Conservation (phyloP, 1,284 basidiomycete genomes). For the Rhodotorula sp. region DNA sequence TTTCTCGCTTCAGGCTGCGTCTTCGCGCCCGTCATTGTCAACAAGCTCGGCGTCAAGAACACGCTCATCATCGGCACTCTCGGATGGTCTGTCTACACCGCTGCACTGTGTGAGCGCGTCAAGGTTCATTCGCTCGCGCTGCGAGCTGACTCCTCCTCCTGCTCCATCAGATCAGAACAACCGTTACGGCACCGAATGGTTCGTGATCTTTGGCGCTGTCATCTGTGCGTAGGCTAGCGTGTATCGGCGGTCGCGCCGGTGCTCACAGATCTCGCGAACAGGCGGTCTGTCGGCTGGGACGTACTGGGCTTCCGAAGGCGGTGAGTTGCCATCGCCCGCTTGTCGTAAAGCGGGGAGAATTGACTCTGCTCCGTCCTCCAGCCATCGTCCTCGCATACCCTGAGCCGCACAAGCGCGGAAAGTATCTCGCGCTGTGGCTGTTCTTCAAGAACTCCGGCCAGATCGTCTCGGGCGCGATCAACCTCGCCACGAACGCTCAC, state of each 20-base stretch:
- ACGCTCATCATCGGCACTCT: slow-evolving; percentile 43
- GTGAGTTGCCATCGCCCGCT: not conserved
- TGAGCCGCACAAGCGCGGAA: slow-evolving; percentile 44
- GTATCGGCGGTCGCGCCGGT: no score
- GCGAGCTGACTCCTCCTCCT: not conserved
- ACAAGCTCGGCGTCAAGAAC: slow-evolving; percentile 43
- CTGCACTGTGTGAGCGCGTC: slow-evolving; percentile 43
- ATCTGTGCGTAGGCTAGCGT: not conserved
- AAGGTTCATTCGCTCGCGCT: not conserved
- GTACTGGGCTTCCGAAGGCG: slow-evolving; percentile 15
- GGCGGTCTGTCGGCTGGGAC: slow-evolving; percentile 8
- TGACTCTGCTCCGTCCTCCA: not conserved
- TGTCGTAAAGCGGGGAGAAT: no score
- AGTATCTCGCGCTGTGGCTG: slow-evolving; percentile 48
- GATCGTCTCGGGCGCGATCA: slow-evolving; percentile 49
- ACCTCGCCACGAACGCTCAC: slow-evolving; percentile 48
- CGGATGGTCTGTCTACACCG: slow-evolving; percentile 49
- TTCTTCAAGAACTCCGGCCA: slow-evolving; percentile 44
- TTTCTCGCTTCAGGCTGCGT: not conserved
- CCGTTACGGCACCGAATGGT: slow-evolving; percentile 13
- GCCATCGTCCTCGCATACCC: slow-evolving; percentile 41
- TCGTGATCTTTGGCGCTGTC: slow-evolving; percentile 17
- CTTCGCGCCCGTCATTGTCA: slow-evolving; percentile 35
- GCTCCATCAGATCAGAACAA: slow-evolving; percentile 10
- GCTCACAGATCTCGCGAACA: not conserved